These are phyloP conservation scores for Nemania abortiva DNA, from an alignment of 2,329 filamentous ascomycete genomes.

Conservation along the genomic window DNA sequence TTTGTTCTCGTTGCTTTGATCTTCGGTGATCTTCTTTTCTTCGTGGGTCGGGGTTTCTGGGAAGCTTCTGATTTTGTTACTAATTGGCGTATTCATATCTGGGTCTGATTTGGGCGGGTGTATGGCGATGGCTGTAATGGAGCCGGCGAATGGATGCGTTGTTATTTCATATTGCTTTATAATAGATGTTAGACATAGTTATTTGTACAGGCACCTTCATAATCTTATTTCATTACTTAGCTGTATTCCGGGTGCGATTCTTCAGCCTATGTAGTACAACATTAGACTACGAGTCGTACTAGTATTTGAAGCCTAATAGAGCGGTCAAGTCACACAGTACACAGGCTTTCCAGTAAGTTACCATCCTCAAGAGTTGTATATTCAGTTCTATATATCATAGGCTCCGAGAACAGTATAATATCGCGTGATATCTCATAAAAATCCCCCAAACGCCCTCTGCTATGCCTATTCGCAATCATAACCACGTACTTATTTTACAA, in stretches of 20 bases:
- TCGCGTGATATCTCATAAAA: conserved; percentile 15
- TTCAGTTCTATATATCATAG: conserved; percentile 11
- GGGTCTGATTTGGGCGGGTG: conserved; percentile 1
- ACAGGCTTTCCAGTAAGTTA: background rate
- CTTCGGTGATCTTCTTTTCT: background rate
- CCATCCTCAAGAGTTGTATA: background rate
- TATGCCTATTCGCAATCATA: conserved; percentile 11
- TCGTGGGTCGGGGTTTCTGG: background rate
- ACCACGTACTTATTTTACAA: conserved; percentile 6
- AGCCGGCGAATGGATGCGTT: background rate
- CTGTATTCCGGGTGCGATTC: too few relatives aligned
- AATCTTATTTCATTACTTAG: too few relatives aligned
- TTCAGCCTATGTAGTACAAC: background rate
- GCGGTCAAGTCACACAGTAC: background rate
- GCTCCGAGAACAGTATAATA: conserved; percentile 10
- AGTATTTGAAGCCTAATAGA: background rate
- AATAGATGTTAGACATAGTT: conserved; percentile 16
- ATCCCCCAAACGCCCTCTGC: conserved; percentile 20
- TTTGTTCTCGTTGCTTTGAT: background rate
- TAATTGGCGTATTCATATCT: conserved; percentile 6
- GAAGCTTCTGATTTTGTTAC: background rate
- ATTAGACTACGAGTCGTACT: background rate
- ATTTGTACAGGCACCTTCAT: background rate
- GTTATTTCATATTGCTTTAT: conserved; percentile 3
- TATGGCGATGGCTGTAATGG: background rate